Conservation (phyloP, 78 protist species). For the Dictyostelium firmibasis region DNA sequence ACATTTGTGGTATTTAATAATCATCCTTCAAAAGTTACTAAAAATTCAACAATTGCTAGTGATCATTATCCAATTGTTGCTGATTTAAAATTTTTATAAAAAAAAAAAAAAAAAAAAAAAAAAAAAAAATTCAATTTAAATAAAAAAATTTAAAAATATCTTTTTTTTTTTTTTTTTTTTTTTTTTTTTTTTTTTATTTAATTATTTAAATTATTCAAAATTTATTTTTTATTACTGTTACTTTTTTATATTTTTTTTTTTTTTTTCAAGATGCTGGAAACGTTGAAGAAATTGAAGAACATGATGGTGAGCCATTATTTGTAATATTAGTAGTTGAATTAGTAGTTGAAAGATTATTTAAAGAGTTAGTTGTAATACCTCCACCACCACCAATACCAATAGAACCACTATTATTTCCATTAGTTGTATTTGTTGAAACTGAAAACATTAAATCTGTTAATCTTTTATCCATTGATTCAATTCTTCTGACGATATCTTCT, state of each 20-base stretch:
- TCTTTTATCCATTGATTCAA: slow-evolving; percentile 5
- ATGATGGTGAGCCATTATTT: background rate
- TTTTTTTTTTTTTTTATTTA: background rate
- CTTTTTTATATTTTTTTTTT: background rate
- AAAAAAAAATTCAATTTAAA: background rate
- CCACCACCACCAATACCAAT: no score
- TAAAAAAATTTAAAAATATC: background rate
- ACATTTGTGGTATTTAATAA: slow-evolving; percentile 7
- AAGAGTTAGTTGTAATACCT: background rate
- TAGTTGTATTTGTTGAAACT: background rate
- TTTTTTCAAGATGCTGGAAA: background rate
- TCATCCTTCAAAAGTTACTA: background rate
- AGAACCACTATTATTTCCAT: no score
- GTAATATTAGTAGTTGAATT: no score
- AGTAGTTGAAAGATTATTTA: background rate
- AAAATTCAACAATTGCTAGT: background rate
- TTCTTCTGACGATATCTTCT: background rate
- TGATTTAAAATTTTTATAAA: slow-evolving; percentile 9
- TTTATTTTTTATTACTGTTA: background rate
- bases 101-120: background rate
- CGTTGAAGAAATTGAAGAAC: background rate
- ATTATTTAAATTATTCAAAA: background rate
- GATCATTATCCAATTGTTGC: slow-evolving; percentile 37
- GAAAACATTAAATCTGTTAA: background rate
- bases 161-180: background rate